These are phyloP conservation scores for Umbelopsis vinacea DNA, from an alignment of 192 early-diverging fungal genomes.

Conservation along the genomic window DNA sequence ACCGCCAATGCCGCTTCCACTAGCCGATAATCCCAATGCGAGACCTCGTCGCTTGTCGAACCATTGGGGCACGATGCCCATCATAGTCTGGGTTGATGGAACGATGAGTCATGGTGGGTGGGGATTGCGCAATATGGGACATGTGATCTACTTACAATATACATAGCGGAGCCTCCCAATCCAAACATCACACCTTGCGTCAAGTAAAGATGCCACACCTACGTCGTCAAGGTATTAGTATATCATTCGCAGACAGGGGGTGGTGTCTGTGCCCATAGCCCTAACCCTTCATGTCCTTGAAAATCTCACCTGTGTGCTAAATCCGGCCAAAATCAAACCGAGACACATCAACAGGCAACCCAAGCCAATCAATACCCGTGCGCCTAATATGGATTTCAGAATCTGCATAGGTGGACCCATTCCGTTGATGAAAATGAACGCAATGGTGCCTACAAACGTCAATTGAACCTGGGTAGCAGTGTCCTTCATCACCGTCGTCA, in stretches of 20 bases:
- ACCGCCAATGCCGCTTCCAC: conserved; percentile 78
- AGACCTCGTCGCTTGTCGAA: conserved; percentile 66
- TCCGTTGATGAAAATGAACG: conserved; percentile 30
- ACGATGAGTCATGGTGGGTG: no score
- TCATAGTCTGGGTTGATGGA: conserved; percentile 8
- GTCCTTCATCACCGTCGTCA: conserved; percentile 3
- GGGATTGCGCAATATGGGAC: no score
- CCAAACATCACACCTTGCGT: conserved; percentile 53
- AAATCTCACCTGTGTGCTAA: conserved; percentile 29
- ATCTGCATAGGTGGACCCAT: conserved; percentile 26
- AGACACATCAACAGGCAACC: conserved; percentile 5
- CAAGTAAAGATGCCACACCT: conserved; percentile 52
- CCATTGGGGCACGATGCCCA: conserved; percentile 61
- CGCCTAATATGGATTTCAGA: conserved; percentile 1
- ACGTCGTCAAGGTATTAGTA: not conserved
- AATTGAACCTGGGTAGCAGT: conserved; percentile 15
- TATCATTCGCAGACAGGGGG: not conserved
- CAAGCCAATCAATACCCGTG: conserved; percentile 13
- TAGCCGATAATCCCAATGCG: conserved; percentile 72
- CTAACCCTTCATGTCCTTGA: not conserved
- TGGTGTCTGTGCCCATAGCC: not conserved
- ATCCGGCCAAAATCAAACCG: conserved; percentile 28
- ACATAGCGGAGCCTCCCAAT: conserved; percentile 35
- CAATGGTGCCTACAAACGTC: conserved; percentile 31
- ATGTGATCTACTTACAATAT: conserved; percentile 25